These are phyloP conservation scores for Starmerella stellata DNA, from an alignment of 805 yeast species.

Conservation along the genomic window DNA sequence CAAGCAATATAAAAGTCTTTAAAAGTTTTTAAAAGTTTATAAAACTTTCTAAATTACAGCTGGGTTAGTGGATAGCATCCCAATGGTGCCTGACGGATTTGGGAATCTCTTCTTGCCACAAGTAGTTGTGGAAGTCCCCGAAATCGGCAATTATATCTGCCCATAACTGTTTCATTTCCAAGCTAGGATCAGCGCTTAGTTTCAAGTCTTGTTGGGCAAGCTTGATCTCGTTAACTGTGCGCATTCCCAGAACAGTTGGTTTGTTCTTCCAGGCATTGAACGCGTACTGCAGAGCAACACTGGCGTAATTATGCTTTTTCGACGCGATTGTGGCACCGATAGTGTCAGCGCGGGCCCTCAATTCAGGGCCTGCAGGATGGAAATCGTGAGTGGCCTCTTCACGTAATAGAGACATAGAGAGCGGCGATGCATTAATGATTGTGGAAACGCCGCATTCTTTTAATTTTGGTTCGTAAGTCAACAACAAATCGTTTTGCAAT, in stretches of 20 bases:
- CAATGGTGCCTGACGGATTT: slow-evolving; percentile 1
- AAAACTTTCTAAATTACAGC: neutral
- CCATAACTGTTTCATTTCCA: slow-evolving; percentile 6
- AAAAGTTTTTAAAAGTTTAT: neutral
- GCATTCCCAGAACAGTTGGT: slow-evolving; percentile 62
- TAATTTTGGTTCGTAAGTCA: slow-evolving; percentile 33
- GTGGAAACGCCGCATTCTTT: slow-evolving; percentile 33
- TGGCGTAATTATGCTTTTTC: slow-evolving; percentile 51
- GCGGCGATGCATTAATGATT: slow-evolving; percentile 66
- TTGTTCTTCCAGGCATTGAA: slow-evolving; percentile 41
- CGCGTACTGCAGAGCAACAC: slow-evolving; percentile 63
- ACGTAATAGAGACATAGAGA: slow-evolving; percentile 72
- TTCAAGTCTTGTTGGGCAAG: slow-evolving; percentile 44
- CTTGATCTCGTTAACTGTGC: slow-evolving; percentile 43
- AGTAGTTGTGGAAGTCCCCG: slow-evolving; percentile 9
- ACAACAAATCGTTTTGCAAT: slow-evolving; percentile 48
- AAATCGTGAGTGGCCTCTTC: slow-evolving; percentile 48
- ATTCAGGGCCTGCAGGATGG: slow-evolving; percentile 57
- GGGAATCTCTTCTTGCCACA: slow-evolving; percentile 9
- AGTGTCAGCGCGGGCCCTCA: slow-evolving; percentile 30
- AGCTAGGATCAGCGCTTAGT: slow-evolving; percentile 23
- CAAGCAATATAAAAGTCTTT: slow-evolving; percentile 1
- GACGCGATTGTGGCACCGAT: slow-evolving; percentile 32
- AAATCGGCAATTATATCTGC: slow-evolving; percentile 5
- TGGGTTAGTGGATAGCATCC: neutral